Percentiles rank a stretch among this genome's conserved stretches.
phyloP scores from a whole-genome alignment of 305 asterid genomes.

The Fraxinus dipetala region DNA sequence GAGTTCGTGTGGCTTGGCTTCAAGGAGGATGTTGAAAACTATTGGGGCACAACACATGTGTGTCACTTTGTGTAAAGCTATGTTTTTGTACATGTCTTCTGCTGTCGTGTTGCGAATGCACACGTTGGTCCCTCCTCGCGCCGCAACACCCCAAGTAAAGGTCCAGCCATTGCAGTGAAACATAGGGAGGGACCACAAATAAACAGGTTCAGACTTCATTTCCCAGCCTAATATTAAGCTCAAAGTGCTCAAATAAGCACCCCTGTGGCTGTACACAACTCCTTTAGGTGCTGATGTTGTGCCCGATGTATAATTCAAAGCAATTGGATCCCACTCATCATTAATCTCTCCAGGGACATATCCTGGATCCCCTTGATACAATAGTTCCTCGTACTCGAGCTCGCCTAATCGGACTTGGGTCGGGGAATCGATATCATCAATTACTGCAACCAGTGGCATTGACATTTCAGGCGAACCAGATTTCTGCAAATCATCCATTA shows the following conservation, averaged over 20 bases:
- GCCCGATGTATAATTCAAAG: slow-evolving; percentile 59
- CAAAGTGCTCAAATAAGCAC: slow-evolving; percentile 55
- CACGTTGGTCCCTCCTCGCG: slow-evolving; percentile 69
- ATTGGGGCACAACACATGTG: slow-evolving; percentile 89
- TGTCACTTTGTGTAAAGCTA: slow-evolving; percentile 51
- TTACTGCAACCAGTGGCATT: slow-evolving; percentile 54
- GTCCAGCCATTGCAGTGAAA: slow-evolving; percentile 76
- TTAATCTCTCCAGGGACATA: slow-evolving; percentile 35
- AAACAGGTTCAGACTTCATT: slow-evolving; percentile 56
- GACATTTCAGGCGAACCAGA: slow-evolving; percentile 19
- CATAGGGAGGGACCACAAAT: slow-evolving; percentile 66
- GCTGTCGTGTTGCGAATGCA: slow-evolving; percentile 65
- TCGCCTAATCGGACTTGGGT: slow-evolving; percentile 46
- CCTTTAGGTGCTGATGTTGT: slow-evolving; percentile 62
- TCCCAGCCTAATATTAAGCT: slow-evolving; percentile 52
- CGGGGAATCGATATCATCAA: slow-evolving; percentile 59
- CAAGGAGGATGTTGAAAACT: slow-evolving; percentile 57
- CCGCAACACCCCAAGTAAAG: slow-evolving; percentile 64
- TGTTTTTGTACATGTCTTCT: slow-evolving; percentile 48
- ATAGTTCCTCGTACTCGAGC: slow-evolving; percentile 57
- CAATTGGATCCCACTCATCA: slow-evolving; percentile 56
- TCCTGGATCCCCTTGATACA: slow-evolving; percentile 37
- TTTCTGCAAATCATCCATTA: slow-evolving; percentile 25
- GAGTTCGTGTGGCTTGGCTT: slow-evolving; percentile 47
- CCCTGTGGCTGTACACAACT: slow-evolving; percentile 64